Base-by-base conservation (phyloP, 2,329 filamentous ascomycete species). In the Dendrostoma leiphaemia region DNA sequence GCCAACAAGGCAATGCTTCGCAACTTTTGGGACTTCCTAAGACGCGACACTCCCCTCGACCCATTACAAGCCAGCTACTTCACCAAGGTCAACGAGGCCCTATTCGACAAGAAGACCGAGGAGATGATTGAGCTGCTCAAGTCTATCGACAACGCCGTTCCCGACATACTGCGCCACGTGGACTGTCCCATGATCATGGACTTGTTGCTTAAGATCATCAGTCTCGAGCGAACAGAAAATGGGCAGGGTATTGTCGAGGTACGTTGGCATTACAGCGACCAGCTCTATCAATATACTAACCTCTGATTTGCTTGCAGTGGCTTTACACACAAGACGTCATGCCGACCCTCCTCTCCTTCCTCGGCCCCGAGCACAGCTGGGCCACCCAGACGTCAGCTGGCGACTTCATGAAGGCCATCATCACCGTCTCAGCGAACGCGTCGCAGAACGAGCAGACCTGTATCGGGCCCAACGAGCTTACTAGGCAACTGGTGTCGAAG, bases 181-280 rank as follows among this genome's bases (percentile, higher is more conserved):
- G 94, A 99, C 69, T 96, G 91, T 63, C 93, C 94, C 0, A 96
- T 97, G 88, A 87, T 99, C 35, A 99, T 99, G 94, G 94, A 99
- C 69, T 77, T 99, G 19, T 74, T 99, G 48, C 79, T 99, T 60
- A 97, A 97, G 72, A 97, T 97, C 56, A 96, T 99, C 65, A 96
- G 91, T 63, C 78, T 99, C 56, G 94, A 99, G 70, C 93, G 95
- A 66, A 89, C 86, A 31, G 93, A 97, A 61, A 90, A 88, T 47
- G 93, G 92, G 4, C 88, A 92, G 67, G 94, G 93, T 50, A 91
- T 96, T 64, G 91, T 97, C 55, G 94, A 97, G 78, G 90, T 92
- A 78, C 71, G 85, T 71, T 58, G 21, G 35, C 37, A 29, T 28
- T 31, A 38, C 31, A 6, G 17, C 35, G 32, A 54, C 38, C 41